These are phyloP conservation scores for Flueggea neowawraea DNA, from an alignment of 441 rosid genomes.

Conservation along the genomic window DNA sequence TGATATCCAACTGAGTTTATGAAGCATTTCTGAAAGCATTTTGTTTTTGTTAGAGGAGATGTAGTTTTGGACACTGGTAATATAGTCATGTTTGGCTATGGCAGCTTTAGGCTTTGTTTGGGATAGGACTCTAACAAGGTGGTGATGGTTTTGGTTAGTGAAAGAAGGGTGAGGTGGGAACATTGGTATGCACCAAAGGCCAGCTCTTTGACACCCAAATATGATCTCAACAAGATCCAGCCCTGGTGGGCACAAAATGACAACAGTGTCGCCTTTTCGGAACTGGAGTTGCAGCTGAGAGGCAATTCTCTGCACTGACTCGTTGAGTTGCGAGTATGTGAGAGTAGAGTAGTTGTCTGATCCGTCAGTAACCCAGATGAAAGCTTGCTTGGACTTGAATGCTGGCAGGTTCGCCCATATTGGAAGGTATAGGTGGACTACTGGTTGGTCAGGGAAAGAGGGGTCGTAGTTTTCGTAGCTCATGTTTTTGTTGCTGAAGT, in stretches of 20 bases:
- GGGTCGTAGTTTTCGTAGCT: conserved; percentile 55
- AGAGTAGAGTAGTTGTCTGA: conserved; percentile 18
- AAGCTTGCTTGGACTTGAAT: conserved; percentile 53
- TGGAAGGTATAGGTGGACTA: conserved; percentile 58
- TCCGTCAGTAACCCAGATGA: conserved; percentile 46
- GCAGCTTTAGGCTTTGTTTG: conserved; percentile 56
- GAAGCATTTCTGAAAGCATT: conserved; percentile 31
- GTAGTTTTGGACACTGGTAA: conserved; percentile 27
- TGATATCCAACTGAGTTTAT: conserved; percentile 38
- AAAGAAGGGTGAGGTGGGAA: conserved; percentile 48
- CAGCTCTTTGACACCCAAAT: conserved; percentile 67
- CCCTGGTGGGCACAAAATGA: conserved; percentile 53
- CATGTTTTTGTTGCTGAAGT: conserved; percentile 18
- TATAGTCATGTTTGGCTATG: conserved; percentile 36
- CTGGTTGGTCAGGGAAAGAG: conserved; percentile 61
- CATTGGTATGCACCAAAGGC: conserved; percentile 45
- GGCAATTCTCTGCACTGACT: conserved; percentile 36
- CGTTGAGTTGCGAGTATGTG: conserved; percentile 43
- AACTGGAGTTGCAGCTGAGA: conserved; percentile 19
- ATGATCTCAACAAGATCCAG: conserved; percentile 48
- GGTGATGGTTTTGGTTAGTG: conserved; percentile 28
- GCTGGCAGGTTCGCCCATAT: conserved; percentile 51
- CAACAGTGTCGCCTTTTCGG: conserved; percentile 38
- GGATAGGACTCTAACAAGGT: conserved; percentile 46
- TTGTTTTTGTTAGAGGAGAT: conserved; percentile 9